phyloP scores from a whole-genome alignment of 164 flowering plant species.

The Taxillus chinensis region DNA sequence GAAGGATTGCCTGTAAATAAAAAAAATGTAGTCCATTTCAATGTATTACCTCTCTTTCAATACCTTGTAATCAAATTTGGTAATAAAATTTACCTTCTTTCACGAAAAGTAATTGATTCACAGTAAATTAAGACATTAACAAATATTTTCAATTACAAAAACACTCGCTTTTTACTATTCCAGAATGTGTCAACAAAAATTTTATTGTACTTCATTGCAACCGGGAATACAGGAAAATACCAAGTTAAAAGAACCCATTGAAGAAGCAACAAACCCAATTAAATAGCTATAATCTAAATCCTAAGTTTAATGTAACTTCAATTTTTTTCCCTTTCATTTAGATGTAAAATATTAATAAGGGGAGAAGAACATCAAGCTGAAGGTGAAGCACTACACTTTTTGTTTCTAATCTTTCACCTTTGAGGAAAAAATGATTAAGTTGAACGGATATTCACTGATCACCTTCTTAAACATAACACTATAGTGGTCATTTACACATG shows the following conservation, averaged over 20 bases:
- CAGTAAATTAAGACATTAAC: not conserved
- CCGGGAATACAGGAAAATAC: conserved; percentile 58
- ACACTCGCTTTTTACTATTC: conserved; percentile 86
- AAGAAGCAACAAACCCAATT: too few species aligned
- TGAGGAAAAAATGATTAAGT: too few species aligned
- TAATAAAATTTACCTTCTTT: not conserved
- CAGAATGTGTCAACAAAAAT: conserved; percentile 98
- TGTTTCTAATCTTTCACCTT: too few species aligned
- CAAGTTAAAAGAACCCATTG: not conserved
- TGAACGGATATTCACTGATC: not conserved
- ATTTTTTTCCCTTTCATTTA: too few species aligned
- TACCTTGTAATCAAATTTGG: not conserved
- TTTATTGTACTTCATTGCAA: conserved; percentile 97
- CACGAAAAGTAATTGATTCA: not conserved
- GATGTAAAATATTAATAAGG: too few species aligned
- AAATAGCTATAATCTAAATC: too few species aligned
- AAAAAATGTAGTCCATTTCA: too few species aligned
- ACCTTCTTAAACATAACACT: conserved; percentile 99
- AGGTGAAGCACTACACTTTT: too few species aligned
- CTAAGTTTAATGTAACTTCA: too few species aligned
- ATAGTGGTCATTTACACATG: conserved; percentile 95
- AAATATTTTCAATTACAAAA: not conserved
- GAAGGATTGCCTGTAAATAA: conserved; percentile 72
- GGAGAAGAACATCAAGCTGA: too few species aligned
- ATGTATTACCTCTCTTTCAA: too few species aligned